Percentiles rank a stretch among this genome's conserved stretches.
phyloP scores from a whole-genome alignment of 139 green algal genomes.

The Medakamo hakoo region DNA sequence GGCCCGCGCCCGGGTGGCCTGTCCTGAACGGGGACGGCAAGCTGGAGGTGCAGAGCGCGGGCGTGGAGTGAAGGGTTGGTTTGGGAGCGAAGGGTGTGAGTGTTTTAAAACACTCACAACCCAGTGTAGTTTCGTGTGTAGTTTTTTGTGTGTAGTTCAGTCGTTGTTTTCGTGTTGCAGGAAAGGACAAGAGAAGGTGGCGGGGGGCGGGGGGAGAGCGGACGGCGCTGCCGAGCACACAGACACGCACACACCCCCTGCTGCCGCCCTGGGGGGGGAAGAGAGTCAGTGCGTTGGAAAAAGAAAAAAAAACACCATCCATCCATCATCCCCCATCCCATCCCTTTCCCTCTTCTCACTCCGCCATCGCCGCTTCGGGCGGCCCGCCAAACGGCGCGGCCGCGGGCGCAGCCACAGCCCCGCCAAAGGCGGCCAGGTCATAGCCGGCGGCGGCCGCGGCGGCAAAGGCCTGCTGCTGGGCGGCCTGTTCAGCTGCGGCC shows the following conservation, averaged over 20 bases:
- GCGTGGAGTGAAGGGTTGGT: too few species aligned
- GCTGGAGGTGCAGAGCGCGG: too few species aligned
- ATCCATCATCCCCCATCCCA: background rate
- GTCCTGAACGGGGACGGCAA: too few species aligned
- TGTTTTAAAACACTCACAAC: too few species aligned
- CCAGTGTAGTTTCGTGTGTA: too few species aligned
- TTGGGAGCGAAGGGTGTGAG: too few species aligned
- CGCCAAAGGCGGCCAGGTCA: background rate
- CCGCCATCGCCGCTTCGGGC: background rate
- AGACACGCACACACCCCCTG: too few species aligned
- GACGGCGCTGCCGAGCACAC: background rate
- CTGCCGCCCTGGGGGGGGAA: too few species aligned
- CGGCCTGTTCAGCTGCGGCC: too few species aligned
- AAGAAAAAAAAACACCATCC: background rate
- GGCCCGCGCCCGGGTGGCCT: too few species aligned
- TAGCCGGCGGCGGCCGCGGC: background rate
- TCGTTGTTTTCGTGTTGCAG: background rate
- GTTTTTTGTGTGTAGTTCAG: background rate
- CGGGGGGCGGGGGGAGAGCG: background rate
- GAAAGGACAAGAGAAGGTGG: background rate
- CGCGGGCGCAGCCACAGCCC: too few species aligned
- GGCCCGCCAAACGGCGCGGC: background rate
- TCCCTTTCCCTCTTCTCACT: background rate
- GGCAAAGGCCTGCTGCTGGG: background rate
- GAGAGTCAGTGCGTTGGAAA: background rate